Conservation (phyloP, 768 basidiomycete genomes). For the Lenzites betulinus region DNA sequence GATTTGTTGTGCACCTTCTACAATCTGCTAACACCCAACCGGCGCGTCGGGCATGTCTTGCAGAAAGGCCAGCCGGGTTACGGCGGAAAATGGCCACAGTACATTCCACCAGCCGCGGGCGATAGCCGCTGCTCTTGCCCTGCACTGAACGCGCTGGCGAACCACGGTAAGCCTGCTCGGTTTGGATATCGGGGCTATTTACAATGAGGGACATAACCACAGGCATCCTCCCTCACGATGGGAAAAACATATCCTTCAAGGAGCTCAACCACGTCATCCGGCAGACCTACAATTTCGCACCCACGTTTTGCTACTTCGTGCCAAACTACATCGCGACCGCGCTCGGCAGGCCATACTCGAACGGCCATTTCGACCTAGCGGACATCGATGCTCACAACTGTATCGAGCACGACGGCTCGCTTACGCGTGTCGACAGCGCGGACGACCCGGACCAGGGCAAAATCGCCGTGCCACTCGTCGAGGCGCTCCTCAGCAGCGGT, state of each 20-base stretch:
- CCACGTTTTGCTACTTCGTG: constrained; percentile 68
- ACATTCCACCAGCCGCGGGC: constrained; percentile 52
- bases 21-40: constrained; percentile 54
- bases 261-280: constrained; percentile 47
- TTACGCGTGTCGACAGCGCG: constrained; percentile 54
- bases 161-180: constrained; percentile 61
- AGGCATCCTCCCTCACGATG: constrained; percentile 51
- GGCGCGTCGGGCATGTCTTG: constrained; percentile 31
- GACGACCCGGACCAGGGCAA: constrained; percentile 55
- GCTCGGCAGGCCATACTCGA: constrained; percentile 55
- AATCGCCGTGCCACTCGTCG: constrained; percentile 47
- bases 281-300: constrained; percentile 67
- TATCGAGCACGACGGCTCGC: constrained; percentile 70
- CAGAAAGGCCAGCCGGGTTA: constrained; percentile 41
- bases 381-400: constrained; percentile 76
- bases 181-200: background rate
- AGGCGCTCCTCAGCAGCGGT: constrained; percentile 58
- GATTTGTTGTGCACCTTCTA: constrained; percentile 52
- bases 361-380: constrained; percentile 61
- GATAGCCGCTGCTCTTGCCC: constrained; percentile 78
- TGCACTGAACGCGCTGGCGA: constrained; percentile 78
- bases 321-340: constrained; percentile 60
- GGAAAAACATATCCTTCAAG: constrained; percentile 67
- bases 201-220: background rate
- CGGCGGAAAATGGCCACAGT: constrained; percentile 71